Base-by-base conservation (phyloP, 2,329 filamentous ascomycete genomes). In the Fusarium hostae region DNA sequence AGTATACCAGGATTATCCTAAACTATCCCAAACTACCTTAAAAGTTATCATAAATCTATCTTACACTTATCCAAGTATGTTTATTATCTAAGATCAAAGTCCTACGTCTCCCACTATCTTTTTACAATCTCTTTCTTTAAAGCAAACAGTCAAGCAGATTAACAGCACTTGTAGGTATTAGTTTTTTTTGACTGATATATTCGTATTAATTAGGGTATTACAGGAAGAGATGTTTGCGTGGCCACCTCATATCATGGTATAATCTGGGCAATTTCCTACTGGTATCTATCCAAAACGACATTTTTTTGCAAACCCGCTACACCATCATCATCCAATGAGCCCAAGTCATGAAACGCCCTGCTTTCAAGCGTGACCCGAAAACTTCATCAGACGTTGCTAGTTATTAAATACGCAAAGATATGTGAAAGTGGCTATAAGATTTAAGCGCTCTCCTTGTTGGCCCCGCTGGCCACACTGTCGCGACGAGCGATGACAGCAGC, bases 391-490 rank as follows among this genome's bases (percentile, higher is more conserved):
- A 58, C 18, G 24, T 26, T 44, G n/a, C 43, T 26, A 41, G 28
- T 39, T 40, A 43, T 64, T 45, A 37, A 51, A 56, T 32, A 57
- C 22, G 58, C 24, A 55, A n/a, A 45, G 16, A 41, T 18, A 47
- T 24, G 32, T 47, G 47, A 24, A 50, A 35, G 41, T 26, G 7
- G 16, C 13, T 15, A 12, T 22, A n/a, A 34, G 22, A 22, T 16
- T 66, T 68, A 77, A 7, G 61, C 75, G 6, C 51, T 68, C 60
- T 75, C 74, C 68, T 75, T 77, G 51, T 69, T 77, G 22, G 41
- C 45, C 9, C 52, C 64, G 18, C 45, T 52, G 5, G 56, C 54
- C 5, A 66, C 24, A n/a, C 75, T 75, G 43, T 77, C 75, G 24
- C 68, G 57, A 45, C 75, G 71, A 26, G 74, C 65, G 20, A 65